These are phyloP conservation scores for Wickerhamomyces xylosicus DNA, from an alignment of 805 yeast genomes.

Conservation along the genomic window DNA sequence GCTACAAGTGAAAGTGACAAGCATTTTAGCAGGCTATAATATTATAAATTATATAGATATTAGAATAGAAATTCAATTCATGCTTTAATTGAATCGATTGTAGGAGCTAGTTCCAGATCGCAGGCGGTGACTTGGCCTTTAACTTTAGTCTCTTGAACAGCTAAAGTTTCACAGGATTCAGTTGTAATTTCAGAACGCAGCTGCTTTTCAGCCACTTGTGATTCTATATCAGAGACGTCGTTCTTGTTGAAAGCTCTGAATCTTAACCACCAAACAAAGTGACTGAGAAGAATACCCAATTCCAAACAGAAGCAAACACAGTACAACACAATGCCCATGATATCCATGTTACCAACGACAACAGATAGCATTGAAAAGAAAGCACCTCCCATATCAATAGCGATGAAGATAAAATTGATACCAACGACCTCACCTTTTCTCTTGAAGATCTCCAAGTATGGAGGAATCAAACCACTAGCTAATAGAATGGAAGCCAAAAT, in stretches of 20 bases:
- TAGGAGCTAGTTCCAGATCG: no score
- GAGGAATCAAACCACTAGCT: conserved; percentile 78
- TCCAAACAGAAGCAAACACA: conserved; percentile 57
- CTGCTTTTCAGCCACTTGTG: no score
- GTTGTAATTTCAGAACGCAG: no score
- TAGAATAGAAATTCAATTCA: no score
- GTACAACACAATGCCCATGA: conserved; percentile 63
- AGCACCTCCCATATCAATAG: conserved; percentile 77
- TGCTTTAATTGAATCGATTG: no score
- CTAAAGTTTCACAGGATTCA: no score
- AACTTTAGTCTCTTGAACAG: no score
- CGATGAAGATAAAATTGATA: conserved; percentile 69
- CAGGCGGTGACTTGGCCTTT: no score
- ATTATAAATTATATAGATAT: no score
- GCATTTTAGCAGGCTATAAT: no score
- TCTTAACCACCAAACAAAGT: conserved; percentile 46
- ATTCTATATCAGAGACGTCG: no score
- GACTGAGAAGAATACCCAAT: conserved; percentile 57
- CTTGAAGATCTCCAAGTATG: conserved; percentile 75
- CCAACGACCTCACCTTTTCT: conserved; percentile 84
- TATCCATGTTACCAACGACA: conserved; percentile 48
- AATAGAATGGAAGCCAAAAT: conserved; percentile 67
- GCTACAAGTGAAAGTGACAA: no score
- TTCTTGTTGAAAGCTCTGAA: conserved; percentile 16
- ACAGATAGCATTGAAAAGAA: conserved; percentile 61